Conservation (phyloP, 495 filamentous ascomycete species). For the Penicillium robsamsonii region DNA sequence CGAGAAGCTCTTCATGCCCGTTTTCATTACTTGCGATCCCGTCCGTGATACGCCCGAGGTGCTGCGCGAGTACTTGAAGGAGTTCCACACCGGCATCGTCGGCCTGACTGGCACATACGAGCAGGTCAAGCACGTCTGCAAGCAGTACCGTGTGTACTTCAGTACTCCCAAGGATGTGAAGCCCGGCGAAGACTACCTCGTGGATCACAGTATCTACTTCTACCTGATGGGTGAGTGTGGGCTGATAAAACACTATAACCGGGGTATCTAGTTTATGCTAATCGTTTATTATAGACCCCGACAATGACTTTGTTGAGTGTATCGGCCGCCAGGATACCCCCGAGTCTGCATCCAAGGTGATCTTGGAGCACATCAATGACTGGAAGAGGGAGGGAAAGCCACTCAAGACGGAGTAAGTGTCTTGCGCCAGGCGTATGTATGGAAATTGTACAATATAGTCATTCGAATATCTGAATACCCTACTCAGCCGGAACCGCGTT, state of each 20-base stretch:
- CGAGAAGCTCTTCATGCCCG: slow-evolving; percentile 58
- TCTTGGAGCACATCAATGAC: slow-evolving; percentile 84
- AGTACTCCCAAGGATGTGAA: slow-evolving; percentile 84
- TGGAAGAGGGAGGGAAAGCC: slow-evolving; percentile 65
- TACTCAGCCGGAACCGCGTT: slow-evolving; percentile 16
- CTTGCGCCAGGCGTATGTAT: slow-evolving; percentile 17
- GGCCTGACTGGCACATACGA: slow-evolving; percentile 93
- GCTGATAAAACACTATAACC: background rate
- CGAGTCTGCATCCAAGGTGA: slow-evolving; percentile 78
- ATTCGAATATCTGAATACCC: slow-evolving; percentile 30
- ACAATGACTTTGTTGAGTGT: slow-evolving; percentile 97
- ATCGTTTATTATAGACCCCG: slow-evolving; percentile 62
- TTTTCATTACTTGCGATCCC: slow-evolving; percentile 96
- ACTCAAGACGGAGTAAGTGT: slow-evolving; percentile 36
- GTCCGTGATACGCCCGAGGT: slow-evolving; percentile 84
- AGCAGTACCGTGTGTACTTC: slow-evolving; percentile 95
- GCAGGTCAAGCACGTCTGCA: slow-evolving; percentile 87
- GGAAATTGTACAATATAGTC: slow-evolving; percentile 32
- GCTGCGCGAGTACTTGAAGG: slow-evolving; percentile 76
- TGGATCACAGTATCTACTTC: slow-evolving; percentile 99
- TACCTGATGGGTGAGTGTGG: slow-evolving; percentile 80
- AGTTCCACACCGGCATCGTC: slow-evolving; percentile 87
- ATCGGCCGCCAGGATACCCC: slow-evolving; percentile 92
- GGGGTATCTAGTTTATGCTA: background rate
- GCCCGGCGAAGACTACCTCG: slow-evolving; percentile 92